Evolutionary conservation across 192 early-diverging fungal genomes (phyloP).

Genomic region (Martensiomyces pterosporus): DNA sequence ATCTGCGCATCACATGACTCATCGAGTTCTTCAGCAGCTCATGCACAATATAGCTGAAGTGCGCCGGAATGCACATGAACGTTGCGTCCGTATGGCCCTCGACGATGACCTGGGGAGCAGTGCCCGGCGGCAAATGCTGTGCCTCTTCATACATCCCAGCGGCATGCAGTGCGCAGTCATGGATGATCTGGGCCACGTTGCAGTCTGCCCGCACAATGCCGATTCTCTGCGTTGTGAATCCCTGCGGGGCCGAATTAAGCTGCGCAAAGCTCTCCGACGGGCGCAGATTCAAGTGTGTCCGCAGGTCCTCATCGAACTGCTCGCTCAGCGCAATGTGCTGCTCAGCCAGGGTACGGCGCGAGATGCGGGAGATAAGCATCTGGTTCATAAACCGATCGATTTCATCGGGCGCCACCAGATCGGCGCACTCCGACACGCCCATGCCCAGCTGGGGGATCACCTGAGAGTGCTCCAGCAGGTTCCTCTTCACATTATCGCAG

Average conservation of each 20-base stretch:
- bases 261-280: constrained; percentile 37
- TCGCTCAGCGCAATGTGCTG: constrained; percentile 84
- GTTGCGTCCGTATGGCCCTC: constrained; percentile 69
- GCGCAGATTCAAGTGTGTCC: constrained; percentile 18
- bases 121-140: constrained; percentile 39
- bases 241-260: constrained; percentile 42
- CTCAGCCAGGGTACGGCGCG: constrained; percentile 84
- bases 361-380: constrained; percentile 85
- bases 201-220: constrained; percentile 45
- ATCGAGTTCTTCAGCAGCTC: constrained; percentile 89
- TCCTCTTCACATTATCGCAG: constrained; percentile 67
- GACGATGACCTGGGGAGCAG: constrained; percentile 68
- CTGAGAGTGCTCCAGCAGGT: constrained; percentile 76
- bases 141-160: constrained; percentile 44
- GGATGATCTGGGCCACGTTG: constrained; percentile 47
- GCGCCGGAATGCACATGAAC: constrained; percentile 93
- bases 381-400: constrained; percentile 86
- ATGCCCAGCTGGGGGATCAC: constrained; percentile 86
- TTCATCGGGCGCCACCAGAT: constrained; percentile 59
- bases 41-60: constrained; percentile 90
- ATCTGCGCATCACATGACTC: constrained; percentile 60
- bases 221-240: constrained; percentile 52
- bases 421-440: constrained; percentile 77
- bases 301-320: constrained; percentile 51
- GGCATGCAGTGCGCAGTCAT: constrained; percentile 43